Percentiles rank a stretch among this genome's conserved stretches.
Conservation (phyloP, 345 rosid genomes). For the Hevea brasiliensis region DNA sequence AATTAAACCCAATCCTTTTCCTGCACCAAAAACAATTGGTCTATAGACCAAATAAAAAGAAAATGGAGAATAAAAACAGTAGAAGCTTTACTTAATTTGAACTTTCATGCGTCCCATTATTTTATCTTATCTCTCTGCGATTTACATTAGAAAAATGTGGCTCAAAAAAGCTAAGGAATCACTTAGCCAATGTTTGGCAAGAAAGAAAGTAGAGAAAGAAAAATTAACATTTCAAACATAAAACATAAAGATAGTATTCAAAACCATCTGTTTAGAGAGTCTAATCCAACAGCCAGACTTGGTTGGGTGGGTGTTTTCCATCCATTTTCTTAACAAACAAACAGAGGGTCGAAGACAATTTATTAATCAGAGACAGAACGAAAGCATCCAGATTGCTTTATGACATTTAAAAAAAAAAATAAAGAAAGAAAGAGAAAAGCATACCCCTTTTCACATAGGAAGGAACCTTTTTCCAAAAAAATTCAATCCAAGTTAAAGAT, state of each 20-base stretch:
- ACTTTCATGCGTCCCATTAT: background rate
- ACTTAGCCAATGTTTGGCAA: background rate
- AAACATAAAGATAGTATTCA: background rate
- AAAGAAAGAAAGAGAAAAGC: conserved; percentile 3
- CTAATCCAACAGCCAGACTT: background rate
- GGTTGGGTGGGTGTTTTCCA: background rate
- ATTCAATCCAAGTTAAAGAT: conserved; percentile 16
- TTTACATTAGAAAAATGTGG: background rate
- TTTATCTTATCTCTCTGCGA: background rate
- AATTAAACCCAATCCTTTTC: conserved; percentile 17
- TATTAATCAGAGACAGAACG: background rate
- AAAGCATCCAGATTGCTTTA: background rate
- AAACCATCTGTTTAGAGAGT: background rate
- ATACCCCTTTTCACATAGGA: conserved; percentile 13
- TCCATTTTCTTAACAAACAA: conserved; percentile 27
- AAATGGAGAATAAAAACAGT: background rate
- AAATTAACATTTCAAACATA: background rate
- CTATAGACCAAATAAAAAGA: background rate
- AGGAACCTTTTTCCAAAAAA: conserved; percentile 15
- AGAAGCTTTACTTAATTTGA: background rate
- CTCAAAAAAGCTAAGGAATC: background rate
- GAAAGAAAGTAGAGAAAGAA: background rate
- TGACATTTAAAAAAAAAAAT: background rate
- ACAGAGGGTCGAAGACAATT: conserved; percentile 4
- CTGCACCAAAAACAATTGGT: conserved; percentile 14